Evolutionary conservation across 345 rosid species (phyloP).

Genomic region (Ailanthus altissimus): DNA sequence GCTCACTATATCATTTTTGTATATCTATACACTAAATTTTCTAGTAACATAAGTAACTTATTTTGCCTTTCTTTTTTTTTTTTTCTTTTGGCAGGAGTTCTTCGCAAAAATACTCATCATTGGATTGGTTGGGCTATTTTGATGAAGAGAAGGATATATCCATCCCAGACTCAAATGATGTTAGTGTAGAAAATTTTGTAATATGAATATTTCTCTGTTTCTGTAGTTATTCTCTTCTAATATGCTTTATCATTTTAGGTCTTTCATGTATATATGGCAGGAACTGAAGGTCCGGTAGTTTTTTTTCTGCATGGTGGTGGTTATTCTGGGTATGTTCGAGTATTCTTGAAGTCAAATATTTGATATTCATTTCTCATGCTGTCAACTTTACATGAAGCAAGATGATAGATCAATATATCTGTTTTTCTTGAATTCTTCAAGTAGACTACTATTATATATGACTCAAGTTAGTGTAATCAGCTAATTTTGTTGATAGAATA

Average conservation of each 20-base stretch:
- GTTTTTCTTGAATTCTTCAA: background rate
- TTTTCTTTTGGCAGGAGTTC: conserved; percentile 45
- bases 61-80: background rate
- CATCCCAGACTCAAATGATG: conserved; percentile 69
- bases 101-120: conserved; percentile 56
- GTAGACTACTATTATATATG: background rate
- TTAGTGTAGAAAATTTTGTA: conserved; percentile 31
- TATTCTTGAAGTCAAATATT: conserved; percentile 2
- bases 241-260: conserved; percentile 55
- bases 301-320: conserved; percentile 97
- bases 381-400: background rate
- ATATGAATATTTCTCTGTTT: background rate
- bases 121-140: conserved; percentile 71
- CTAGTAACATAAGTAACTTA: no score
- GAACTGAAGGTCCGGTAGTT: conserved; percentile 85
- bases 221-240: conserved; percentile 27
- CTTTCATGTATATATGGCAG: conserved; percentile 88
- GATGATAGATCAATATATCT: background rate
- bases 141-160: conserved; percentile 74
- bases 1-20: no score
- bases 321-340: conserved; percentile 72
- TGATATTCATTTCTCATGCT: background rate
- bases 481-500: background rate
- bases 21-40: no score
- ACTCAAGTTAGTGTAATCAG: background rate